phyloP scores from a whole-genome alignment of 306 rosid species.

The Trifolium subterraneum region DNA sequence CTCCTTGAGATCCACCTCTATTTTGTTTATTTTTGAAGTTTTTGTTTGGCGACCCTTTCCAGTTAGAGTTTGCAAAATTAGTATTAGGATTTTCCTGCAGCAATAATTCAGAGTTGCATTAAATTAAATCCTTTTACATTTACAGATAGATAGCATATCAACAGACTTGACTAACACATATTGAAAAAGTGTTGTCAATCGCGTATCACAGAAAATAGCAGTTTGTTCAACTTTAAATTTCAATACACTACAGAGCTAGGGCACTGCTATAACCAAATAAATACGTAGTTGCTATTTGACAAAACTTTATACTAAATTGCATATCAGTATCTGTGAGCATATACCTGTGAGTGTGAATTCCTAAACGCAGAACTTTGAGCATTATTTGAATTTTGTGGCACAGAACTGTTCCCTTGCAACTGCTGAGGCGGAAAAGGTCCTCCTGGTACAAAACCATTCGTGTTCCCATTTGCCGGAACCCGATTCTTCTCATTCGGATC shows the following conservation, averaged over 20 bases:
- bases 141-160: background rate
- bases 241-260: background rate
- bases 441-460: constrained; percentile 49
- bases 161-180: constrained; percentile 10
- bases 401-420: constrained; percentile 52
- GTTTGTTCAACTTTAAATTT: background rate
- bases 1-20: constrained; percentile 54
- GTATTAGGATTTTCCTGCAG: constrained; percentile 59
- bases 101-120: constrained; percentile 26
- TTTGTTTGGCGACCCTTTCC: constrained; percentile 58
- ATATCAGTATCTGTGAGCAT: too few species aligned
- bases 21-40: constrained; percentile 58
- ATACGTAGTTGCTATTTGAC: background rate
- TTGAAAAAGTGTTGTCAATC: background rate
- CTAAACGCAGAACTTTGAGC: constrained; percentile 50
- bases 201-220: background rate
- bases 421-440: constrained; percentile 51
- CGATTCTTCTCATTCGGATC: constrained; percentile 55
- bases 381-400: constrained; percentile 44
- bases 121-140: constrained; percentile 23
- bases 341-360: constrained; percentile 66
- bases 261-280: background rate
- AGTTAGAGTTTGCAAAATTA: constrained; percentile 54
- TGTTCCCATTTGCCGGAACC: constrained; percentile 42
- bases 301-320: background rate